Base-by-base conservation (phyloP, 192 early-diverging fungal species). In the Coemansia asiatica region DNA sequence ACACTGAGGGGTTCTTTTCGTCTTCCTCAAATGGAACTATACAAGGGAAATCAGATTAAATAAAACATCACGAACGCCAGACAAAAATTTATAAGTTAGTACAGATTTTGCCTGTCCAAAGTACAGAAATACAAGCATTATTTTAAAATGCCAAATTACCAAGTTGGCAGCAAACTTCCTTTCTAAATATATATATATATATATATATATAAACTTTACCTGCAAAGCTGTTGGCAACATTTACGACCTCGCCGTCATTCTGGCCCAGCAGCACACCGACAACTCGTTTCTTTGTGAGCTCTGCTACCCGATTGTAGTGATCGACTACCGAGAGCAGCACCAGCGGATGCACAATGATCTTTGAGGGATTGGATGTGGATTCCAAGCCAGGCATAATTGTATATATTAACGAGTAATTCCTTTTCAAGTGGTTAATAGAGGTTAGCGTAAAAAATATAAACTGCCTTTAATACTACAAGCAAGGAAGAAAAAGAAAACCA, bases 11-110 rank as follows among this genome's bases (percentile, higher is more conserved):
- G 82, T 97, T 95, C 81, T 95, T 98, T 66, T 98, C 96, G 66
- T 99, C 97, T 78, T 99, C 97, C 83, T 99, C 97, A 73, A 99
- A 99, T 19, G 97, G 96, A 12, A 98, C 96, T 98, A 82, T 50
- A 66, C 1, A 57, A 15, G 6, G n/a, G 21, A 33, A 28, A 28
- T 4, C 5, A 29, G 25, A 16, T 31, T 10, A 18, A 27, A 36
- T 36, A 36, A 36, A 36, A 36, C 35, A 36, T 7, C 4, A 36
- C 35, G 10, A 7, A 36, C 35, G 35, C 10, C 10, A 36, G 35
- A 36, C 10, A 36, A 10, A 50, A 50, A 50, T 21, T 18, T 2
- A 1, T 21, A 21, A 21, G 21, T 50, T 4, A 8, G 21, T 50
- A 2, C 54, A 56, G 22, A 22, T 50, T 8, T 25, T n/a, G n/a